These are phyloP conservation scores for Porpolomopsis calyptriformis DNA, from an alignment of 768 basidiomycete species.

Conservation along the genomic window DNA sequence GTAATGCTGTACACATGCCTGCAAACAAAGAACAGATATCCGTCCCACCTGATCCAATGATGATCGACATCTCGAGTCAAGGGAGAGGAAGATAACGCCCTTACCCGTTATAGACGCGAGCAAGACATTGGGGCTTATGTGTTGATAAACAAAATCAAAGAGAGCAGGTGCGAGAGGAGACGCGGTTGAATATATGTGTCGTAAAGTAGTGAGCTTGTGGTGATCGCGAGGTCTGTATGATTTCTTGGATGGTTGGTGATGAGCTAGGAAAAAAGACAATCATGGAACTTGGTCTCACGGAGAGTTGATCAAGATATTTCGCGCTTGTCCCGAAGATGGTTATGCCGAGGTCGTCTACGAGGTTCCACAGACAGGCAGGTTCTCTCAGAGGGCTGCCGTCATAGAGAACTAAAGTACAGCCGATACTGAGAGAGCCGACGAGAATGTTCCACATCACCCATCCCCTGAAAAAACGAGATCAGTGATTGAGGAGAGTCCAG, in stretches of 20 bases:
- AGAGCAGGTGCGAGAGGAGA: conserved; percentile 60
- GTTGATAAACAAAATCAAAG: conserved; percentile 66
- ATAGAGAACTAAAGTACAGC: conserved; percentile 66
- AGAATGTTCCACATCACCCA: conserved; percentile 96
- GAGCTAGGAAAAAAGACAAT: conserved; percentile 9
- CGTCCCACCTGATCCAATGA: conserved; percentile 47
- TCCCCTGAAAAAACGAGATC: too few species aligned
- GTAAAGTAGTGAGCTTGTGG: conserved; percentile 47
- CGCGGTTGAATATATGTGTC: conserved; percentile 73
- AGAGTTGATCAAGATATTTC: conserved; percentile 72
- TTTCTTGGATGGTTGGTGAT: conserved; percentile 35
- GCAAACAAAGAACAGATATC: conserved; percentile 82
- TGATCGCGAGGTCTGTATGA: conserved; percentile 54
- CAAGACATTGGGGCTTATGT: conserved; percentile 52
- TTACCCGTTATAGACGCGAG: conserved; percentile 68
- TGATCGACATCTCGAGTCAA: not conserved
- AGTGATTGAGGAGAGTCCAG: too few species aligned
- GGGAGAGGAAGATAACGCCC: not conserved
- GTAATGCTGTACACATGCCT: conserved; percentile 64
- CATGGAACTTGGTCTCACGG: conserved; percentile 31
- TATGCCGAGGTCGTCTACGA: conserved; percentile 58
- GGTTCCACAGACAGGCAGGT: conserved; percentile 54
- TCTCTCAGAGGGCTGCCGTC: conserved; percentile 72
- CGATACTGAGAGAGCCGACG: conserved; percentile 49
- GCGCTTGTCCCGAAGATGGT: conserved; percentile 78